Base-by-base conservation (phyloP, 139 green algal genomes). In the Dunaliella sp. region DNA sequence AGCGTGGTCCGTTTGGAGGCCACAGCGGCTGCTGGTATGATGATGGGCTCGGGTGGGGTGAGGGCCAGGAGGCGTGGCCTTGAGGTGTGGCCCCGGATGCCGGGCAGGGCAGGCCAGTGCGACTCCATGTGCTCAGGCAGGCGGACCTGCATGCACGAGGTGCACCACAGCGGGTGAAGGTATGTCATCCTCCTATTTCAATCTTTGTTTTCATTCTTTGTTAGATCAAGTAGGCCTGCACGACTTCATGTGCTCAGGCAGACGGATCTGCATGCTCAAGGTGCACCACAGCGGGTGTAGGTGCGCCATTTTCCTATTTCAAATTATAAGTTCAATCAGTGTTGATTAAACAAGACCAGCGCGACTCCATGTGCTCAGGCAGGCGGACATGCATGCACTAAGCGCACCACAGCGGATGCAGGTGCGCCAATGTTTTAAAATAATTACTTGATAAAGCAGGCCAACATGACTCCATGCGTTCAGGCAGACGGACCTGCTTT, bases 11-110 rank as follows among this genome's bases (percentile, higher is more conserved):
- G 7, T 16, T 65, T 65, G 48, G 48, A 65, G 7, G 48, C 48
- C 7, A 65, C 48, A 65, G 48, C 48, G 48, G 48, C 48, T 7
- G 48, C 48, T 26, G 31, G 77, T 21, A 81, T 21, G n/a, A 81
- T 32, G n/a, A 81, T 34, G 30, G 77, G 77, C 77, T 81, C 77
- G 28, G 77, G 32, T 1, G 77, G 77, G 2, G 77, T 81, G 77
- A 81, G n/a, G 77, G 30, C 77, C 30, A 81, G 30, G n/a, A 81
- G 2, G 77, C 77, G 77, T 3, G 48, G 48, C 48, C 48, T 7
- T 16, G 48, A 7, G 7, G 16, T 65, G 48, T 65, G 48, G 48
- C 48, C 48, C 16, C 48, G 48, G 48, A 65, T 65, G 48, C 48
- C 48, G 7, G 48, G 48, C 48, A 65, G 48, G 48, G 48, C 48